A percentile compares a stretch with the other conserved stretches of the same genome.
Conservation (phyloP, 441 rosid species). For the Syzygium malaccense region DNA sequence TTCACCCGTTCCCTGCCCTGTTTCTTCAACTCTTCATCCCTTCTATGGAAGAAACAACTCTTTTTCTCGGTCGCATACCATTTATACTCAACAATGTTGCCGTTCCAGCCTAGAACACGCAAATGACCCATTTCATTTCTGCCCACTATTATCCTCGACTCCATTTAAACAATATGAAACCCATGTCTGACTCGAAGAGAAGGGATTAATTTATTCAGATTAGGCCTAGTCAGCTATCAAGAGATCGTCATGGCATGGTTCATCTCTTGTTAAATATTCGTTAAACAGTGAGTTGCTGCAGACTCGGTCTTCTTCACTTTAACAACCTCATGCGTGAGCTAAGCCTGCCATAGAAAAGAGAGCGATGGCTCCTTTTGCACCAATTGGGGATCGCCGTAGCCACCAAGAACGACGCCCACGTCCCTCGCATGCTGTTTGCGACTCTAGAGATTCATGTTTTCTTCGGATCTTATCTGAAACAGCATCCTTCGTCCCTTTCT, state of each 20-base stretch:
- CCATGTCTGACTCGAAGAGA: not conserved
- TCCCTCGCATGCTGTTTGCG: not conserved
- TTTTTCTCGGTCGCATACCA: not conserved
- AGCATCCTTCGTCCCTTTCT: not conserved
- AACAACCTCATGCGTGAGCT: not conserved
- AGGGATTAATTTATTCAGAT: not conserved
- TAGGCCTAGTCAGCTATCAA: not conserved
- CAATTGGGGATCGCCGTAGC: constrained; percentile 9
- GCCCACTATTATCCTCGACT: not conserved
- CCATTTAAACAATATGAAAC: not conserved
- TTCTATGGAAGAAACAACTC: not conserved
- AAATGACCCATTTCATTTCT: not conserved
- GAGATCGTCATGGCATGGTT: not conserved
- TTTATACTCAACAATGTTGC: not conserved
- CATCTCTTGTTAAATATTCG: not conserved
- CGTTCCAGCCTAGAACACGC: not conserved
- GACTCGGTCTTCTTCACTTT: not conserved
- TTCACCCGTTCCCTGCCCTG: not conserved
- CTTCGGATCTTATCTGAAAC: not conserved
- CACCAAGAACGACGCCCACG: constrained; percentile 11
- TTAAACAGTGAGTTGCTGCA: not conserved
- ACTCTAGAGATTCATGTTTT: constrained; percentile 22
- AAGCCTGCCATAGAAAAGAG: not conserved
- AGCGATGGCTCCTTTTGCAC: not conserved
- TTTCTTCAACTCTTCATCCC: not conserved